Evolutionary conservation across 345 rosid genomes (phyloP).

Genomic region (Mangifera indica): DNA sequence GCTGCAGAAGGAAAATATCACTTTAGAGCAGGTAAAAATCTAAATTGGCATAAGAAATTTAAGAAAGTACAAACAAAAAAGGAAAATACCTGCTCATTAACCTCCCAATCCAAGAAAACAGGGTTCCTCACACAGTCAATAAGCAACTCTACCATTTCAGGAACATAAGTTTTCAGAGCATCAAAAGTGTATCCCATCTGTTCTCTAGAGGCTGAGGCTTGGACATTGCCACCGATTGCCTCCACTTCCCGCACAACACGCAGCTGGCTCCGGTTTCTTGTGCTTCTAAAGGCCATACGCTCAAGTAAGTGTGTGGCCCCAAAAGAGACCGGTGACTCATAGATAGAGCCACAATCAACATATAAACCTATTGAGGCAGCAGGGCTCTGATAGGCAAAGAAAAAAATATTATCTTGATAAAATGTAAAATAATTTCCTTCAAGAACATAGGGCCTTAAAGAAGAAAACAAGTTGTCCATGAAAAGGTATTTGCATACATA

Average conservation of each 20-base stretch:
- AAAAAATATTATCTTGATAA: constrained; percentile 17
- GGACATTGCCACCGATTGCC: constrained; percentile 78
- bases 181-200: constrained; percentile 85
- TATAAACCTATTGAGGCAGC: constrained; percentile 82
- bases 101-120: constrained; percentile 90
- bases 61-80: constrained; percentile 1
- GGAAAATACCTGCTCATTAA: constrained; percentile 64
- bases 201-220: constrained; percentile 81
- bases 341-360: constrained; percentile 65
- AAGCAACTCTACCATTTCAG: constrained; percentile 88
- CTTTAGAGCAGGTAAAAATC: background rate
- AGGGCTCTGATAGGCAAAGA: constrained; percentile 53
- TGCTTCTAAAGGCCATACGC: constrained; percentile 88
- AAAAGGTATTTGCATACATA: constrained; percentile 30
- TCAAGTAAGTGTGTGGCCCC: constrained; percentile 85
- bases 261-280: constrained; percentile 74
- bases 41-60: background rate
- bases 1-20: constrained; percentile 45
- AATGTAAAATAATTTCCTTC: background rate
- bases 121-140: constrained; percentile 87
- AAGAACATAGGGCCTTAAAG: constrained; percentile 17
- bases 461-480: constrained; percentile 15
- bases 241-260: constrained; percentile 80
- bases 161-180: constrained; percentile 87
- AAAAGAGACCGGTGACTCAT: constrained; percentile 62